Base-by-base conservation (phyloP, 1,139 yeast genomes). In the Arxiozyma telluris region DNA sequence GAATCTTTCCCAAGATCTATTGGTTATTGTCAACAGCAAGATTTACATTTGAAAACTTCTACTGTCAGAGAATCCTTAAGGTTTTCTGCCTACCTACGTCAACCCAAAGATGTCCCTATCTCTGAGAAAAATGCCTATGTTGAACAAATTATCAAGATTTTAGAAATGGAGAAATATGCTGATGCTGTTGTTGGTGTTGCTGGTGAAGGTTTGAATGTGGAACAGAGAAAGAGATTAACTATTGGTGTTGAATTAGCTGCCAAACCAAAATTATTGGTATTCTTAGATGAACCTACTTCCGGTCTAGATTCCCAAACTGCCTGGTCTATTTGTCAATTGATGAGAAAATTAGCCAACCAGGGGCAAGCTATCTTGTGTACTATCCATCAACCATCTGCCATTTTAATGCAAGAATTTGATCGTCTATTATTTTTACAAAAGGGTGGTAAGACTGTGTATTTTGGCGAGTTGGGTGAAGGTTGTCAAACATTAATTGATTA, bases 241-340 rank as follows among this genome's bases (percentile, higher is more conserved):
- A 83, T 86, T 66, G 91, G 95, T 61, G 94, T 89, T 55, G 96
- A 89, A 67, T 74, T 89, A 55, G 94, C 89, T 50, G 96, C 96
- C 27, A 88, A 86, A 68, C 96, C 96, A 7, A 83, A 85, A 60
- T 75, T 89, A 55, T 74, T 89, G 58, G 74, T 89, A 54, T 89
- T 89, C 71, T 77, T 89, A 65, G 96, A 89, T 72, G 96, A 89
- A 69, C 96, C 96, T 15, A 89, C 96, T 27, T 88, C 96, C 11
- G 96, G 96, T 66, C 76, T 89, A 61, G 96, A 89, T 68, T 87
- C 96, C 22, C 96, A 88, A 71, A 85, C 96, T 54, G 95, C 96
- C 7, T 87, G 95, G 95, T 81, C 93, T 25, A 82, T 87, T 63
- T 82, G 88, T 68, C 82, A 83, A 65, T 76, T 87, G 69, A 80